Percentiles rank a stretch among this genome's conserved stretches.
These are phyloP conservation scores for Microascus cirrosus DNA, from an alignment of 2,329 filamentous ascomycete species.

Conservation along the genomic window DNA sequence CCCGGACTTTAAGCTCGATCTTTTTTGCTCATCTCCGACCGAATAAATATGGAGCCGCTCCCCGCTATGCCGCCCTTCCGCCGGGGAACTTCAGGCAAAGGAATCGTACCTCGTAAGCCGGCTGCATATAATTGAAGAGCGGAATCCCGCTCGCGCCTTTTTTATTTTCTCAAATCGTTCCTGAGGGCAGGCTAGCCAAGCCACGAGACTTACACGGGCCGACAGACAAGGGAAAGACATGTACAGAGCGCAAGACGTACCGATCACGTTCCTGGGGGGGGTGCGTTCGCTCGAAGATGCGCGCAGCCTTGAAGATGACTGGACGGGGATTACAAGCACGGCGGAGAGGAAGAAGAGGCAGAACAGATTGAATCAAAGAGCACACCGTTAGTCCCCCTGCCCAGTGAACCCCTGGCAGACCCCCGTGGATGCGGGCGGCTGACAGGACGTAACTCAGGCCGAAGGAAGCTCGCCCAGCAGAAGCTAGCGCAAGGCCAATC, in stretches of 20 bases:
- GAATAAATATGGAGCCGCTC: not conserved
- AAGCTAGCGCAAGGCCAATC: not conserved
- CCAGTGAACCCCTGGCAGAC: not conserved
- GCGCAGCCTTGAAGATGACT: conserved; percentile 14
- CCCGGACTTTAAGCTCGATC: not conserved
- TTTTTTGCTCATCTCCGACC: not conserved
- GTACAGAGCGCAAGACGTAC: not conserved
- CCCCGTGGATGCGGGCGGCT: not conserved
- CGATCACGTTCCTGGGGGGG: not conserved
- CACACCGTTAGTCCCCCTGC: conserved; percentile 13
- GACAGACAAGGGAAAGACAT: not conserved
- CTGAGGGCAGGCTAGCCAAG: too few relatives aligned
- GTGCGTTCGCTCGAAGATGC: not conserved
- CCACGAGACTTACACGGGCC: not conserved
- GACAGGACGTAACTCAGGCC: not conserved
- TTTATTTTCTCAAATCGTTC: too few relatives aligned
- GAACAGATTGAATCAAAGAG: conserved; percentile 14
- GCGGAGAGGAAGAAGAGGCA: conserved; percentile 13
- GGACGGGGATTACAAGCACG: conserved; percentile 18
- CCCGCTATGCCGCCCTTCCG: not conserved
- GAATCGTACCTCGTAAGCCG: not conserved
- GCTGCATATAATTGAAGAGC: not conserved
- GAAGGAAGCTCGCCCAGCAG: not conserved
- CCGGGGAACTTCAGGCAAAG: not conserved
- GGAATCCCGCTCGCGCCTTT: not conserved